Evolutionary conservation across 805 yeast genomes (phyloP).

Genomic region (Monosporozyma yasuniensis): DNA sequence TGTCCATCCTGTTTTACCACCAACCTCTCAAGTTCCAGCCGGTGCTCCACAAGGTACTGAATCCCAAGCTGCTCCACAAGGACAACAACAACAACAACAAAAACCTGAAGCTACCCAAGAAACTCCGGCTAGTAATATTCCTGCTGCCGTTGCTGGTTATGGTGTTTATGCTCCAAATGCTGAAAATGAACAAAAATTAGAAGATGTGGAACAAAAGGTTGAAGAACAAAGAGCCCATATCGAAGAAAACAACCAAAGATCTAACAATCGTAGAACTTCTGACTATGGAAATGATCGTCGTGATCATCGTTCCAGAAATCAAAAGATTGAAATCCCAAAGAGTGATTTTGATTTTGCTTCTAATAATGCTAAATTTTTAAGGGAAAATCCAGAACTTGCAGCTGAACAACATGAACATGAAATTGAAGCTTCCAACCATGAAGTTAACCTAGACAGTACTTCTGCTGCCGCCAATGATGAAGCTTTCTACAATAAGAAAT

Average conservation of each 20-base stretch:
- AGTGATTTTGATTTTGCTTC: constrained; percentile 69
- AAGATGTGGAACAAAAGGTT: background rate
- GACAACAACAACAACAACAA: constrained; percentile 1
- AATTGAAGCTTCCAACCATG: constrained; percentile 4
- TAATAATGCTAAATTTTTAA: constrained; percentile 62
- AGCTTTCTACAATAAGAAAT: constrained; percentile 59
- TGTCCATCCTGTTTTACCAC: constrained; percentile 44
- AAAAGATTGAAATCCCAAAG: constrained; percentile 35
- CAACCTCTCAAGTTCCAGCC: background rate
- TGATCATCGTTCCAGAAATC: constrained; percentile 7
- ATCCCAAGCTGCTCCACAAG: constrained; percentile 2
- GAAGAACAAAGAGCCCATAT: constrained; percentile 1
- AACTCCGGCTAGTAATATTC: constrained; percentile 15
- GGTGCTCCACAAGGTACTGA: background rate
- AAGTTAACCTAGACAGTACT: too few relatives aligned
- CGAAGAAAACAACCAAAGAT: background rate
- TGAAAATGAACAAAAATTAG: constrained; percentile 9
- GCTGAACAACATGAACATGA: constrained; percentile 17
- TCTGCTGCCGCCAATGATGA: constrained; percentile 11
- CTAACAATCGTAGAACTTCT: background rate
- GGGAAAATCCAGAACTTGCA: constrained; percentile 35
- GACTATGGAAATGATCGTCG: constrained; percentile 1
- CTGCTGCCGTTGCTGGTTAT: constrained; percentile 30
- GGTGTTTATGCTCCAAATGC: constrained; percentile 27
- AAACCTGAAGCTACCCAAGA: constrained; percentile 8